Evolutionary conservation across 1,284 basidiomycete genomes (phyloP).

Genomic region (Papiliotrema fonsecae): DNA sequence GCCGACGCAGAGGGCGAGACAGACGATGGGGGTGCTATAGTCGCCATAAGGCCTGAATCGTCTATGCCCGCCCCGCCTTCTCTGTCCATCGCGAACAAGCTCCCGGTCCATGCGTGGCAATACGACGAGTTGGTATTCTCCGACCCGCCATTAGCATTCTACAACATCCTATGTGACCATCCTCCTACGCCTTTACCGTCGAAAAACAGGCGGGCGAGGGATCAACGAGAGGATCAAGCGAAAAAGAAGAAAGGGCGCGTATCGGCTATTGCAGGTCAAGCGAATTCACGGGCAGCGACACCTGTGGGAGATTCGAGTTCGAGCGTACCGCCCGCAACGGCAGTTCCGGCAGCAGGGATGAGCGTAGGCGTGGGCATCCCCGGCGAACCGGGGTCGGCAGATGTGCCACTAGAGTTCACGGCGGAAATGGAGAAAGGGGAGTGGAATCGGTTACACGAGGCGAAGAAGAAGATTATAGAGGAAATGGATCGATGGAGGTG

Average conservation of each 20-base stretch:
- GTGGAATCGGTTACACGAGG: constrained; percentile 70
- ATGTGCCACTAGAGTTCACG: constrained; percentile 67
- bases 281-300: constrained; percentile 10
- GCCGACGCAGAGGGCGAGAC: background rate
- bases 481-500: constrained; percentile 49
- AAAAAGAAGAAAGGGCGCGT: constrained; percentile 22
- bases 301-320: constrained; percentile 11
- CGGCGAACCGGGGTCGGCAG: constrained; percentile 41
- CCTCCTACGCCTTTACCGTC: constrained; percentile 78
- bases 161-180: constrained; percentile 72
- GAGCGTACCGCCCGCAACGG: constrained; percentile 46
- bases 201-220: constrained; percentile 50
- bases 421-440: constrained; percentile 81
- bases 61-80: background rate
- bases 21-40: constrained; percentile 3
- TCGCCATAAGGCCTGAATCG: constrained; percentile 1
- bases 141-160: constrained; percentile 85
- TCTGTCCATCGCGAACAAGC: constrained; percentile 26
- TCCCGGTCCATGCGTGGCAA: constrained; percentile 91
- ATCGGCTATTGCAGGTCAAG: background rate
- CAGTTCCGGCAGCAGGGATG: constrained; percentile 53
- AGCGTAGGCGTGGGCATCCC: constrained; percentile 45
- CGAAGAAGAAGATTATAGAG: constrained; percentile 59
- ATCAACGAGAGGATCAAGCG: constrained; percentile 34
- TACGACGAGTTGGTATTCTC: constrained; percentile 98